Evolutionary conservation across 176 grass and related monocot species (phyloP).

Genomic region (Rhynchospora pubera): DNA sequence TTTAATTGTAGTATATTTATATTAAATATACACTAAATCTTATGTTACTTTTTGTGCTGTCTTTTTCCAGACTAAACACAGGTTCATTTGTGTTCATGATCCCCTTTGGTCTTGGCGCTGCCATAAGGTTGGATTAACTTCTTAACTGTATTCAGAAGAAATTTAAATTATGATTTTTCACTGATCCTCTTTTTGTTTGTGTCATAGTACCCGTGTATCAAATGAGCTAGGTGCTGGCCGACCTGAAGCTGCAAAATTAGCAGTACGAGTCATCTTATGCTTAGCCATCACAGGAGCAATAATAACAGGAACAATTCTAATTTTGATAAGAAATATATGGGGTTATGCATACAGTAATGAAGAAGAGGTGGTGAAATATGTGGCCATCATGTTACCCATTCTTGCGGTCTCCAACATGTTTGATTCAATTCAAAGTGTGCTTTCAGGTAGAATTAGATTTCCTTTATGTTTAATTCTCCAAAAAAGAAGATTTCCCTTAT

Average conservation of each 20-base stretch:
- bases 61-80: slow-evolving; percentile 57
- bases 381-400: slow-evolving; percentile 62
- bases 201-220: slow-evolving; percentile 63
- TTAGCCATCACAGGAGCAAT: slow-evolving; percentile 31
- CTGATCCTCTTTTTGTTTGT: not conserved
- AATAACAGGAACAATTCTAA: slow-evolving; percentile 32
- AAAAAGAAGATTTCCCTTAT: too few species aligned
- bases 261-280: slow-evolving; percentile 47
- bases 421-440: slow-evolving; percentile 57
- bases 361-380: slow-evolving; percentile 67
- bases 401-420: slow-evolving; percentile 56
- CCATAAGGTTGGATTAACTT: too few species aligned
- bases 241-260: slow-evolving; percentile 42
- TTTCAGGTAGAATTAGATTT: slow-evolving; percentile 49
- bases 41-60: not conserved
- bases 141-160: too few species aligned
- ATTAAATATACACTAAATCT: too few species aligned
- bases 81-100: slow-evolving; percentile 46
- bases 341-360: slow-evolving; percentile 65
- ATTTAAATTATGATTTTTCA: too few species aligned
- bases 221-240: slow-evolving; percentile 85
- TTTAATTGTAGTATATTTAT: too few species aligned
- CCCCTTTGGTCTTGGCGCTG: slow-evolving; percentile 66
- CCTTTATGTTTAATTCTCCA: too few species aligned
- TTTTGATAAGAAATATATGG: slow-evolving; percentile 57